Percentiles rank a stretch among this genome's conserved stretches.
These are phyloP conservation scores for Zymoseptoria ardabiliae DNA, from an alignment of 2,329 filamentous ascomycete genomes.

Conservation along the genomic window DNA sequence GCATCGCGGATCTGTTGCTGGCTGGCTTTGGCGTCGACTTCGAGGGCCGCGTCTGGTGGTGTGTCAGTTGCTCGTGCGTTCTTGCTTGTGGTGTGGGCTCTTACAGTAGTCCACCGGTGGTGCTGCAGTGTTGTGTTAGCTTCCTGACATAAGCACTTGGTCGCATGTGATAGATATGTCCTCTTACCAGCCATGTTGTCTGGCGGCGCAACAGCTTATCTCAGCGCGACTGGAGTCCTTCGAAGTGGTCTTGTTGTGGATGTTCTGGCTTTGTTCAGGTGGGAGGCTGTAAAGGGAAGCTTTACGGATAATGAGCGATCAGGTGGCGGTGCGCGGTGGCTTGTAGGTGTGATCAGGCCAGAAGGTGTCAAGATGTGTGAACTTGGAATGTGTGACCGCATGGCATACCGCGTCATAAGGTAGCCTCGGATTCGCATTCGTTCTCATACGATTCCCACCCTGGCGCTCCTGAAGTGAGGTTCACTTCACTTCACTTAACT, in stretches of 20 bases:
- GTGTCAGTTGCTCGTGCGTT: slow-evolving; percentile 1
- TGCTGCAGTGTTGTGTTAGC: slow-evolving; percentile 14
- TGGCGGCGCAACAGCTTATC: background rate
- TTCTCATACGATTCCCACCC: too few relatives aligned
- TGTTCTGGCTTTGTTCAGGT: background rate
- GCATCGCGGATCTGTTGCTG: slow-evolving; percentile 83
- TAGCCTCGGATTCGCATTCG: too few relatives aligned
- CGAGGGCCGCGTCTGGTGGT: slow-evolving; percentile 25
- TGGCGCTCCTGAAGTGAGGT: too few relatives aligned
- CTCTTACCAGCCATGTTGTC: background rate
- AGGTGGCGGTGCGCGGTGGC: background rate
- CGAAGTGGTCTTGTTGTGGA: too few relatives aligned
- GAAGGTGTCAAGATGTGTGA: background rate
- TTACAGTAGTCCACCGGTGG: slow-evolving; percentile 31
- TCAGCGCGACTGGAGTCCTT: too few relatives aligned
- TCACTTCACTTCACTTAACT: too few relatives aligned
- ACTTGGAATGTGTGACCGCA: too few relatives aligned
- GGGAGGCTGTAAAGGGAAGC: background rate
- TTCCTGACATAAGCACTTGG: background rate
- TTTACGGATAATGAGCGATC: background rate
- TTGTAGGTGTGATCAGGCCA: background rate
- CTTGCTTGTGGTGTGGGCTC: background rate
- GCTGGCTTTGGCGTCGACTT: slow-evolving; percentile 55
- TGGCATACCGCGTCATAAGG: too few relatives aligned
- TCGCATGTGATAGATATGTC: background rate